phyloP scores from a whole-genome alignment of 78 protist species.

The Trichosphaerium sp. region DNA sequence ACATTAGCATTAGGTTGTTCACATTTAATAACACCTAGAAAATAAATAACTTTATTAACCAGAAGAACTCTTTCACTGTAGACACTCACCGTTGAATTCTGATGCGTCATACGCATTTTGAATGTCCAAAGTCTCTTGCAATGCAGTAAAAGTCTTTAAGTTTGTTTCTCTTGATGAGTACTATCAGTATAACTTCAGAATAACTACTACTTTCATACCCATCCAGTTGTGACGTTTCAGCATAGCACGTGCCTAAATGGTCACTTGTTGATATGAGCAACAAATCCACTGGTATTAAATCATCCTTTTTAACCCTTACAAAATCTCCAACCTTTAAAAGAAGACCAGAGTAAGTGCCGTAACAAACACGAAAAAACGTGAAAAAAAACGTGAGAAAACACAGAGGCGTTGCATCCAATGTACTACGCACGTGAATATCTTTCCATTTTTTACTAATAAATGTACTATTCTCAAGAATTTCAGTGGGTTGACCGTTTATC shows the following conservation, averaged over 20 bases:
- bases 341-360: not conserved
- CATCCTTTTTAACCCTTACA: conserved; percentile 10
- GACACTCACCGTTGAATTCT: too few relatives aligned
- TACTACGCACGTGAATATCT: too few relatives aligned
- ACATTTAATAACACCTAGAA: conserved; percentile 8
- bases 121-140: conserved; percentile 6
- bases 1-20: conserved; percentile 40
- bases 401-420: not conserved
- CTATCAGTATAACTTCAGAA: not conserved
- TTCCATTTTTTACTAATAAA: conserved; percentile 16
- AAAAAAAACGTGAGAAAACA: not conserved
- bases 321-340: conserved; percentile 47
- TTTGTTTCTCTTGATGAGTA: conserved; percentile 49
- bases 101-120: too few relatives aligned
- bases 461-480: not conserved
- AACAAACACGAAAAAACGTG: not conserved
- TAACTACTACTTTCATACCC: conserved; percentile 43
- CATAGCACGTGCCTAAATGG: conserved; percentile 45
- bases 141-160: conserved; percentile 18
- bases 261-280: conserved; percentile 46
- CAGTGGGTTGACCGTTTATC: conserved; percentile 13
- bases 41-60: not conserved
- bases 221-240: conserved; percentile 84
- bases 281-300: conserved; percentile 67
- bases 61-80: too few relatives aligned